Percentiles rank a stretch among this genome's conserved stretches.
These are phyloP conservation scores for Hypoxylon lienhwacheense DNA, from an alignment of 495 filamentous ascomycete genomes.

Conservation along the genomic window DNA sequence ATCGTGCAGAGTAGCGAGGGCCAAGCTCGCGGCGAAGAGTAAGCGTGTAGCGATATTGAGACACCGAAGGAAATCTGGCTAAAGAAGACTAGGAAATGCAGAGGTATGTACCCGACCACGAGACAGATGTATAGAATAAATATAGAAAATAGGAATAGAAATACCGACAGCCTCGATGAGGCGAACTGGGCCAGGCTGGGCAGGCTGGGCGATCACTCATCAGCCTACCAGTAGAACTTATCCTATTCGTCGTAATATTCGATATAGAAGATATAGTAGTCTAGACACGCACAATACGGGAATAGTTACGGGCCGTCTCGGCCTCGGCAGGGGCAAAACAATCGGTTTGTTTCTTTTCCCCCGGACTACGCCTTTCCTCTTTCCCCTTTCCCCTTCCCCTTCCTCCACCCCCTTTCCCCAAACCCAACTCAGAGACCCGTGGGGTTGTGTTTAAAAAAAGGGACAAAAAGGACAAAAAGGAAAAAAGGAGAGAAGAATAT, in stretches of 20 bases:
- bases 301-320: conserved; percentile 33
- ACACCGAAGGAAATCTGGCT: conserved; percentile 28
- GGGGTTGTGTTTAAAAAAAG: conserved; percentile 1
- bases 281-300: no score
- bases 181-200: conserved; percentile 3
- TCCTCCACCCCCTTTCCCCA: background rate
- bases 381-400: background rate
- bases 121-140: no score
- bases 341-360: background rate
- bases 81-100: conserved; percentile 3
- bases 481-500: no score
- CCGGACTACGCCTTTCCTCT: background rate
- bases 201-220: conserved; percentile 10
- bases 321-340: conserved; percentile 28
- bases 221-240: conserved; percentile 15
- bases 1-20: background rate
- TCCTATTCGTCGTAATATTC: conserved; percentile 24
- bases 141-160: conserved; percentile 5
- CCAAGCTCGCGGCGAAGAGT: no score
- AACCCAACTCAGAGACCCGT: background rate
- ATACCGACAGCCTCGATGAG: conserved; percentile 18
- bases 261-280: conserved; percentile 1
- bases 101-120: no score
- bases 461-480: no score
- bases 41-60: conserved; percentile 18